Evolutionary conservation across 805 yeast species (phyloP), one percentile per base, ranked within the genome.

Genomic region (Candida sonorensis): DNA sequence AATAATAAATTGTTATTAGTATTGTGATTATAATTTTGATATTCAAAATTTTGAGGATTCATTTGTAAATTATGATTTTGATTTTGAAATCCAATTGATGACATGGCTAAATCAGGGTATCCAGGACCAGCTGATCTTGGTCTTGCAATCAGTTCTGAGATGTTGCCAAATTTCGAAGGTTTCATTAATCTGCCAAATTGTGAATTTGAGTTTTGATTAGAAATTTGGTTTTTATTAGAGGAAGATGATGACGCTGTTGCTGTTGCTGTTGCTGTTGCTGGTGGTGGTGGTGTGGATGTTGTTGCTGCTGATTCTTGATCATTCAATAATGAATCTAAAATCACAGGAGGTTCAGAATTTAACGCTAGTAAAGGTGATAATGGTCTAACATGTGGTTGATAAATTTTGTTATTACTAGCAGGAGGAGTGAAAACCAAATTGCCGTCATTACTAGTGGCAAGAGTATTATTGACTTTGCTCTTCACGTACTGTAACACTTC

Each of bases 121-220:
- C 45, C 49, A 20, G 71, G 69, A 18, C 67, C 74, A 2, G 72
- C 73, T 19, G 71, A 64, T 40, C 60, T 58, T 9, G 75, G 73
- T 40, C 75, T 55, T 27, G 38, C 36, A 20, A 49, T 44, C 17
- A 51, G 44, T 18, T 48, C 51, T 19, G 27, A 23, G 24, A 34
- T 23, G 12, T 33, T 31, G 12, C 29, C 25, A 21, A 31, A 30
- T 10, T 30, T 17, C 11, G 36, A 30, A 15, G 43, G 33, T 18
- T 31, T 26, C 30, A 32, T 26, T 30, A 29, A 30, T 28, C 17
- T n/a, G n/a, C n/a, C n/a, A n/a, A n/a, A n/a, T n/a, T n/a, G n/a
- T n/a, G n/a, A n/a, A n/a, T n/a, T n/a, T n/a, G n/a, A n/a, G n/a
- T n/a, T n/a, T n/a, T n/a, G n/a, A n/a, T n/a, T n/a, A n/a, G n/a